Conservation (phyloP, 1,284 basidiomycete species). For the Rhodotorula sp. region DNA sequence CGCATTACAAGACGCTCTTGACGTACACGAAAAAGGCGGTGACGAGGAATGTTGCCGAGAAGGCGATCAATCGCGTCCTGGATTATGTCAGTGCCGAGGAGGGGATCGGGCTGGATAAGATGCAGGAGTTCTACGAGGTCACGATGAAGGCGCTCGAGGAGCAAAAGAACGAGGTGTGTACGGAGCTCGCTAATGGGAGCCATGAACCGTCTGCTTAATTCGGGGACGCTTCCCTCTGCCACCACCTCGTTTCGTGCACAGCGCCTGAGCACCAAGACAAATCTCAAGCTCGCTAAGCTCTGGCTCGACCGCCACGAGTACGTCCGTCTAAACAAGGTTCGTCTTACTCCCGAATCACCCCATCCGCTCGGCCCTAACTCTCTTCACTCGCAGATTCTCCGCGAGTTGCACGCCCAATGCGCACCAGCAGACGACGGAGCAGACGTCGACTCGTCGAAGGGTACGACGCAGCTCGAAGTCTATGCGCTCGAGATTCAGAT, state of each 20-base stretch:
- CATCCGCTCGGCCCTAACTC: too few relatives aligned
- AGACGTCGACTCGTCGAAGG: slow-evolving; percentile 75
- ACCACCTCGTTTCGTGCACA: slow-evolving; percentile 47
- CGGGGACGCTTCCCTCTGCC: neutral
- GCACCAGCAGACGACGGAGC: slow-evolving; percentile 50
- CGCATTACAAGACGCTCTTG: slow-evolving; percentile 79
- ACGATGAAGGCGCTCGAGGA: slow-evolving; percentile 87
- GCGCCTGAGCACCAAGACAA: slow-evolving; percentile 91
- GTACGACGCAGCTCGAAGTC: slow-evolving; percentile 92
- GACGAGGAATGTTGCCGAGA: slow-evolving; percentile 76
- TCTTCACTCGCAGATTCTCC: slow-evolving; percentile 49
- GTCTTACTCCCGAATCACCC: slow-evolving; percentile 29
- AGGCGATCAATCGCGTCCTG: slow-evolving; percentile 96
- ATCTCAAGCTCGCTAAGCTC: slow-evolving; percentile 93
- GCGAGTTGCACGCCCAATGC: slow-evolving; percentile 54
- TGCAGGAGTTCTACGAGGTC: slow-evolving; percentile 92
- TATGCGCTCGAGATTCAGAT: slow-evolving; percentile 99
- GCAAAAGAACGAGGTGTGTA: slow-evolving; percentile 85
- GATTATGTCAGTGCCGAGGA: slow-evolving; percentile 89
- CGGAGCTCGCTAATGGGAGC: too few relatives aligned
- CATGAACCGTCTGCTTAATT: neutral
- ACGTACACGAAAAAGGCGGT: slow-evolving; percentile 90
- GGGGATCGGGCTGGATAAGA: slow-evolving; percentile 77
- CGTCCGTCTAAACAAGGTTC: slow-evolving; percentile 71
- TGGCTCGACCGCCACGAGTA: slow-evolving; percentile 97